phyloP scores from a whole-genome alignment of 1,284 basidiomycete species.

The Xerocomus amazonicus region DNA sequence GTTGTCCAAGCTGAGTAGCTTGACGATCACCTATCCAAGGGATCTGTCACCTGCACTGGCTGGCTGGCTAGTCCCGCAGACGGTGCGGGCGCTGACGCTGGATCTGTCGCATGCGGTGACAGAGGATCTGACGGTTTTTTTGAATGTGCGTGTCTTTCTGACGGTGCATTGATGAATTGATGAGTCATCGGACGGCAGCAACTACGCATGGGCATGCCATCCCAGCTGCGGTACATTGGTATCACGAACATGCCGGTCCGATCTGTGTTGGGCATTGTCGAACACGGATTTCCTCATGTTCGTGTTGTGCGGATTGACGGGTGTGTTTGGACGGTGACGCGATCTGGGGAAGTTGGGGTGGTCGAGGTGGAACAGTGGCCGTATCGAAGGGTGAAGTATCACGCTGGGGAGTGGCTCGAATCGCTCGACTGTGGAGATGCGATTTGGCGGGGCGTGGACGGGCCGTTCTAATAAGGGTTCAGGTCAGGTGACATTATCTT shows the following conservation, averaged over 20 bases:
- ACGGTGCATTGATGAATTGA: not conserved
- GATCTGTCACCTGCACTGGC: slow-evolving; percentile 62
- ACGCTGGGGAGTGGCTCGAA: slow-evolving; percentile 59
- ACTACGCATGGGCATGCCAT: slow-evolving; percentile 56
- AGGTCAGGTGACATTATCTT: no score
- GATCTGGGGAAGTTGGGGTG: slow-evolving; percentile 21
- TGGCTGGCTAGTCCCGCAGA: slow-evolving; percentile 63
- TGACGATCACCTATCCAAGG: slow-evolving; percentile 60
- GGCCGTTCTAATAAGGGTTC: not conserved
- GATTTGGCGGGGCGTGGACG: slow-evolving; percentile 26
- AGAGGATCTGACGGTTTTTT: slow-evolving; percentile 34
- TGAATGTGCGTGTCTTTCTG: slow-evolving; percentile 35
- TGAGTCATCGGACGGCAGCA: slow-evolving; percentile 40
- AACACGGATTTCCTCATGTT: slow-evolving; percentile 58
- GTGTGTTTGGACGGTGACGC: slow-evolving; percentile 50
- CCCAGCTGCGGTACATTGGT: slow-evolving; percentile 50
- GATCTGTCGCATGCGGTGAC: slow-evolving; percentile 39
- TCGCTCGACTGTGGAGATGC: slow-evolving; percentile 56
- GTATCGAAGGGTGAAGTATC: slow-evolving; percentile 46
- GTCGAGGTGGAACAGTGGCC: slow-evolving; percentile 55
- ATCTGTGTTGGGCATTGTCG: slow-evolving; percentile 44
- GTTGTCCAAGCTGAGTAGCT: slow-evolving; percentile 44
- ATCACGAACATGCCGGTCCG: slow-evolving; percentile 48
- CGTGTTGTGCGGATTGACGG: slow-evolving; percentile 52
- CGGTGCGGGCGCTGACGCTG: slow-evolving; percentile 50